Evolutionary conservation across 139 green algal species (phyloP).

Genomic region (Coelastrella sp.): DNA sequence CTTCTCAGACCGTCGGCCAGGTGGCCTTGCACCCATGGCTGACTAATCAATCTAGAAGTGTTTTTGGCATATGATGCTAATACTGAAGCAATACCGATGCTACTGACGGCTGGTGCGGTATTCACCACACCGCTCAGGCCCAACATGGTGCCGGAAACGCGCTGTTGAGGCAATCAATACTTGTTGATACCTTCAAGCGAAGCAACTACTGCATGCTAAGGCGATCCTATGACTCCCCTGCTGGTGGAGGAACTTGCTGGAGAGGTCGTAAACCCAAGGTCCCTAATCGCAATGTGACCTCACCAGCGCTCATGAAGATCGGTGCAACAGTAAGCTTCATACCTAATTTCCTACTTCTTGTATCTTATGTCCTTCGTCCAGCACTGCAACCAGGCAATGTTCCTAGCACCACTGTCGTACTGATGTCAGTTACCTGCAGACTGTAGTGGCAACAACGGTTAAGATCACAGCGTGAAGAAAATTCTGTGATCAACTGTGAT

Average conservation of each 20-base stretch:
- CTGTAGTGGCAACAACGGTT: no score
- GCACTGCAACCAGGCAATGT: neutral
- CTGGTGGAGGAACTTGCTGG: neutral
- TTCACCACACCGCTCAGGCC: conserved; percentile 10
- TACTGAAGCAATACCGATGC: neutral
- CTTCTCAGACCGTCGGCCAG: conserved; percentile 14
- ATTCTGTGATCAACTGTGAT: conserved; percentile 15
- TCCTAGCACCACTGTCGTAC: no score
- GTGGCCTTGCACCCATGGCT: conserved; percentile 4
- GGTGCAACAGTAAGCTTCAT: no score
- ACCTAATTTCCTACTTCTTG: no score
- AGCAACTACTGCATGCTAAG: neutral
- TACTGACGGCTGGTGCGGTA: neutral
- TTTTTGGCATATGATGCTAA: conserved; percentile 1
- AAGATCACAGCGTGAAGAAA: no score
- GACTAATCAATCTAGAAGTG: neutral
- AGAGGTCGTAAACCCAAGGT: neutral
- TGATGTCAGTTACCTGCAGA: no score
- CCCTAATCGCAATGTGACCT: neutral
- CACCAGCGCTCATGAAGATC: no score
- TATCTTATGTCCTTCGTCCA: neutral
- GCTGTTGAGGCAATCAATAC: neutral
- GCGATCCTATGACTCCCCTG: neutral
- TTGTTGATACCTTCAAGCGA: neutral
- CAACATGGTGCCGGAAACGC: conserved; percentile 1